These are phyloP conservation scores for Pyrenochaeta sp. DNA, from an alignment of 2,329 filamentous ascomycete genomes.

Conservation along the genomic window DNA sequence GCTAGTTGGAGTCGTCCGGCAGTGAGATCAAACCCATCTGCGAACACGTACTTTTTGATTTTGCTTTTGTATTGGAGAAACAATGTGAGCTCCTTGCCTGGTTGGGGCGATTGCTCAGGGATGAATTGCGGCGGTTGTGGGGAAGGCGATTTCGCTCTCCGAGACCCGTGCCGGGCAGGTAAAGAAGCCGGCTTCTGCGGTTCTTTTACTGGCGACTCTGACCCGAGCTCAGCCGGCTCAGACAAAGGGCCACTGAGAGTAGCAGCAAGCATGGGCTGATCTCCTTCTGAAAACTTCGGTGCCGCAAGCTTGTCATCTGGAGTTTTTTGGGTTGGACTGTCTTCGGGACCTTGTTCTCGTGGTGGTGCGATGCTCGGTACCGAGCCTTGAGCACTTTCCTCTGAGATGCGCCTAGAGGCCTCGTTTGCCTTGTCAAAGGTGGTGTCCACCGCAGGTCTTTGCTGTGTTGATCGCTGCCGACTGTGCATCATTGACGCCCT, in stretches of 20 bases:
- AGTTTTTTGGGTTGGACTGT: constrained; percentile 58
- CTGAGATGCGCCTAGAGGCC: constrained; percentile 65
- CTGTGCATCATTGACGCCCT: constrained; percentile 64
- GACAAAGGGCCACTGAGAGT: constrained; percentile 48
- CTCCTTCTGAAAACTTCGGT: constrained; percentile 46
- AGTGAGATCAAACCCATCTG: constrained; percentile 85
- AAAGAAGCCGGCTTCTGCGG: constrained; percentile 24
- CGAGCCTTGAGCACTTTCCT: constrained; percentile 62
- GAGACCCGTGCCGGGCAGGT: constrained; percentile 41
- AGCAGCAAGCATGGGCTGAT: constrained; percentile 41
- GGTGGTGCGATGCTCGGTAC: constrained; percentile 48
- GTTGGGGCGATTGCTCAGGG: constrained; percentile 70
- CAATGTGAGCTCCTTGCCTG: constrained; percentile 87
- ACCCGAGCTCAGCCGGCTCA: constrained; percentile 40
- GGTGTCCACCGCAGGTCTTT: constrained; percentile 62
- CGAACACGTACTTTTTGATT: constrained; percentile 92
- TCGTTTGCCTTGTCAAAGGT: constrained; percentile 65
- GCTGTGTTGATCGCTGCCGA: constrained; percentile 59
- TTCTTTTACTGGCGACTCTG: constrained; percentile 35
- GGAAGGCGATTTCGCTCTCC: constrained; percentile 48
- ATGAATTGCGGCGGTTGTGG: constrained; percentile 55
- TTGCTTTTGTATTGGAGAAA: constrained; percentile 97
- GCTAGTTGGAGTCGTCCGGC: constrained; percentile 90
- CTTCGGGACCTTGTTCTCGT: constrained; percentile 36
- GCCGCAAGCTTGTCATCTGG: constrained; percentile 70